phyloP scores from a whole-genome alignment of 1,284 basidiomycete species.

The Malassezia vespertilionis region DNA sequence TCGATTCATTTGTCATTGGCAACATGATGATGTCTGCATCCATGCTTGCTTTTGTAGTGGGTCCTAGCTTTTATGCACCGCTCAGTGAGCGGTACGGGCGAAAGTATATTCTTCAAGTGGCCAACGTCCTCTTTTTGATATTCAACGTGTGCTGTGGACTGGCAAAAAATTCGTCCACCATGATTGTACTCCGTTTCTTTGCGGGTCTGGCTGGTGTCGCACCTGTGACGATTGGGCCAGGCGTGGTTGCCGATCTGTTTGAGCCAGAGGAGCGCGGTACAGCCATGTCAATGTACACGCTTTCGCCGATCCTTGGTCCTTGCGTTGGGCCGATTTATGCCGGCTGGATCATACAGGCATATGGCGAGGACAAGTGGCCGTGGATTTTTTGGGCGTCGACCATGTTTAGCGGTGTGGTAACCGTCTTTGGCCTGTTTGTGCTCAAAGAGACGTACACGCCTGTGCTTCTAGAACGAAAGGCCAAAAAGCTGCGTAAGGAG shows the following conservation, averaged over 20 bases:
- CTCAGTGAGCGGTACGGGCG: conserved; percentile 12
- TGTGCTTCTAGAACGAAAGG: conserved; percentile 35
- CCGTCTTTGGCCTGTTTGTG: conserved; percentile 26
- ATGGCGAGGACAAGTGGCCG: conserved; percentile 18
- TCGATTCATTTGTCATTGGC: neutral
- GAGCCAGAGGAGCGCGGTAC: conserved; percentile 51
- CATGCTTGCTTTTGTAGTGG: conserved; percentile 8
- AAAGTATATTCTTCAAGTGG: conserved; percentile 5
- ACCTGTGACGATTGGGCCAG: conserved; percentile 51
- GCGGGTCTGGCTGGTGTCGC: conserved; percentile 44
- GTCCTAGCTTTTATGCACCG: conserved; percentile 5
- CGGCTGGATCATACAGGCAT: conserved; percentile 25
- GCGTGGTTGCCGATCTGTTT: conserved; percentile 62
- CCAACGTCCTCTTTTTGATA: conserved; percentile 9
- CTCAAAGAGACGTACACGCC: conserved; percentile 47
- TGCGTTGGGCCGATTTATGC: conserved; percentile 25
- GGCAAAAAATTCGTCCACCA: conserved; percentile 20
- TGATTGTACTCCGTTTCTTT: conserved; percentile 26
- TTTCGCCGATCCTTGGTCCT: conserved; percentile 50
- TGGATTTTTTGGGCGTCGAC: conserved; percentile 29
- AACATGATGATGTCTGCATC: conserved; percentile 14
- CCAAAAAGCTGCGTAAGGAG: conserved; percentile 51
- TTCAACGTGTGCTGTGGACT: conserved; percentile 19
- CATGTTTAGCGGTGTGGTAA: conserved; percentile 25
- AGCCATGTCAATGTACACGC: conserved; percentile 50